Evolutionary conservation across 2,329 filamentous ascomycete species (phyloP), one percentile per base, ranked within the genome.

Genomic region (Fusarium bulbicola): DNA sequence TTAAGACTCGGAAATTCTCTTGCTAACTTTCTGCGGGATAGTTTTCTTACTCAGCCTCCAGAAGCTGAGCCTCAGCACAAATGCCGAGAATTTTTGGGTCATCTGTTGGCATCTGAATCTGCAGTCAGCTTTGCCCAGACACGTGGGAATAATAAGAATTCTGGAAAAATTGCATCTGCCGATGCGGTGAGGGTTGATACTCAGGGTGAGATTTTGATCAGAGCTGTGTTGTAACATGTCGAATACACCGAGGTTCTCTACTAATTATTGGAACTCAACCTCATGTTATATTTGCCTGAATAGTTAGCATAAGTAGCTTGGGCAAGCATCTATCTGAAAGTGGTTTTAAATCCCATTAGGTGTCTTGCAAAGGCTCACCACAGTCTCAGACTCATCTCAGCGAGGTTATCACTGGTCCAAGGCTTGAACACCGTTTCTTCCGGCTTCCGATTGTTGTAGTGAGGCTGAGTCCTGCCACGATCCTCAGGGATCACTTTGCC

Each of bases 261-360:
- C 32, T 34, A 15, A 34, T 34, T 15, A 34, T 34, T 34, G 14
- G 0, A 15, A 34, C 14, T 34, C 32, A 34, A 34, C 7, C 14
- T 34, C 32, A 8, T 34, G 7, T 15, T 34, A 8, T 34, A 0
- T 34, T 15, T 1, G 6, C 1, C 32, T 15, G 1, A 6, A 34
- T 1, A 34, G 14, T 34, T 34, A 15, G 32, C 32, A 8, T 34
- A 34, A 34, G 4, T 34, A 34, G 14, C 14, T 34, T 34, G 32
- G 0, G 15, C 0, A 34, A 15, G 3, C 0, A 34, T 8, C 32
- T 3, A 15, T 1, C 32, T 34, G 0, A 15, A 7, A 0, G 14
- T 15, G 32, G 0, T 34, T 34, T 5, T 0, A 34, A 34, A 3
- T 34, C 32, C 32, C 32, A 34, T 34, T 15, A 34, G 32, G 14